Evolutionary conservation across 2,329 filamentous ascomycete species (phyloP).

Genomic region (Alternaria sp.): DNA sequence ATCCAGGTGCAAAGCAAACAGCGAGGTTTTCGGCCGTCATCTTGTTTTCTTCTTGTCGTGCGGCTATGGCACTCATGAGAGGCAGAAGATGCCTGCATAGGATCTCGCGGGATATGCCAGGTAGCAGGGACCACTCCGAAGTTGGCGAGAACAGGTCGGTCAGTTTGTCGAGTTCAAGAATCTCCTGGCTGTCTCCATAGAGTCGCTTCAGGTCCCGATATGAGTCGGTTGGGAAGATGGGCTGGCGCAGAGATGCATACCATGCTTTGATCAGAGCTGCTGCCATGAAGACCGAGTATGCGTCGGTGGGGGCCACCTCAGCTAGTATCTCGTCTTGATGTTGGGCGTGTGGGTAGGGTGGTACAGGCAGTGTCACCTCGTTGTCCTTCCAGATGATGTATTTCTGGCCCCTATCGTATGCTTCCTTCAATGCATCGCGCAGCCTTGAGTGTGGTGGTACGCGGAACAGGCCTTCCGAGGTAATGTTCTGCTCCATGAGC

Average conservation of each 20-base stretch:
- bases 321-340: conserved; percentile 52
- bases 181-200: conserved; percentile 49
- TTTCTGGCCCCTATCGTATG: conserved; percentile 62
- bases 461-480: conserved; percentile 60
- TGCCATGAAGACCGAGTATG: conserved; percentile 61
- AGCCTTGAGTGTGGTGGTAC: conserved; percentile 59
- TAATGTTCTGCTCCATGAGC: conserved; percentile 55
- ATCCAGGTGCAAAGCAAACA: conserved; percentile 60
- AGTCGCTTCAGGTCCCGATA: conserved; percentile 56
- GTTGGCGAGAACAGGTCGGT: conserved; percentile 54
- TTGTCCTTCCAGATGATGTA: conserved; percentile 61
- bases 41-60: conserved; percentile 57
- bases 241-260: conserved; percentile 60
- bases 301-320: conserved; percentile 56
- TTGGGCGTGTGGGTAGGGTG: conserved; percentile 40
- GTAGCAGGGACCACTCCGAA: conserved; percentile 56
- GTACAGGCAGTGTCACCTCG: conserved; percentile 39
- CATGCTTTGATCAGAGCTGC: conserved; percentile 62
- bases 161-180: conserved; percentile 51
- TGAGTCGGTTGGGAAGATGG: conserved; percentile 57
- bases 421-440: conserved; percentile 59
- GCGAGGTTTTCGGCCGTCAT: conserved; percentile 62
- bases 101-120: conserved; percentile 55
- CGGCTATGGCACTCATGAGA: conserved; percentile 55
- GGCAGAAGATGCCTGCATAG: conserved; percentile 60